phyloP scores from a whole-genome alignment of 768 basidiomycete species.

The Psilocybe sp. region DNA sequence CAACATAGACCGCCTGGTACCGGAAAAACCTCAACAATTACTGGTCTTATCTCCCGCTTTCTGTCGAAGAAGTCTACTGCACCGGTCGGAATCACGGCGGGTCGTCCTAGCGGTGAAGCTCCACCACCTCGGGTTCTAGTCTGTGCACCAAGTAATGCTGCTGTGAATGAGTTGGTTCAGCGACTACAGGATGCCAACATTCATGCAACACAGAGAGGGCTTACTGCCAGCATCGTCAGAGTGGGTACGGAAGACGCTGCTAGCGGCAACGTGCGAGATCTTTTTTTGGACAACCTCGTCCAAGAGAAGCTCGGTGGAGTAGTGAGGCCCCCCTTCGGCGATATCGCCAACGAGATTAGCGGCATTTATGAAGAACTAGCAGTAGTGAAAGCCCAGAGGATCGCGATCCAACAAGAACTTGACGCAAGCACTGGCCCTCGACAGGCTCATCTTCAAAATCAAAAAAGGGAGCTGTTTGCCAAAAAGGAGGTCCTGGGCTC shows the following conservation, averaged over 20 bases:
- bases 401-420: slow-evolving; percentile 58
- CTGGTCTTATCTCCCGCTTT: slow-evolving; percentile 86
- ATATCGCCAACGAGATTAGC: slow-evolving; percentile 56
- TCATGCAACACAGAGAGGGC: slow-evolving; percentile 47
- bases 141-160: slow-evolving; percentile 97
- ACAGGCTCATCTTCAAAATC: slow-evolving; percentile 57
- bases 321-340: slow-evolving; percentile 34
- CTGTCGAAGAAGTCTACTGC: slow-evolving; percentile 62
- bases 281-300: slow-evolving; percentile 84
- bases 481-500: slow-evolving; percentile 62
- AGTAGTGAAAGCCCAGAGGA: too few relatives aligned
- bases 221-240: slow-evolving; percentile 83
- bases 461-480: slow-evolving; percentile 63
- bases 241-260: slow-evolving; percentile 77
- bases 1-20: slow-evolving; percentile 86
- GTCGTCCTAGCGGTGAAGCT: slow-evolving; percentile 20
- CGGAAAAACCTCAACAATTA: slow-evolving; percentile 97
- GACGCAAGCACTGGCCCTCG: slow-evolving; percentile 55
- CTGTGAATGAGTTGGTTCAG: slow-evolving; percentile 92
- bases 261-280: slow-evolving; percentile 76
- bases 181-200: slow-evolving; percentile 81
- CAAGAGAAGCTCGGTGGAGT: slow-evolving; percentile 64
- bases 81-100: slow-evolving; percentile 48
- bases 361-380: slow-evolving; percentile 64
- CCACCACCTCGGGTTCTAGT: slow-evolving; percentile 70